phyloP scores from a whole-genome alignment of 345 rosid species.

The Microcos paniculata region DNA sequence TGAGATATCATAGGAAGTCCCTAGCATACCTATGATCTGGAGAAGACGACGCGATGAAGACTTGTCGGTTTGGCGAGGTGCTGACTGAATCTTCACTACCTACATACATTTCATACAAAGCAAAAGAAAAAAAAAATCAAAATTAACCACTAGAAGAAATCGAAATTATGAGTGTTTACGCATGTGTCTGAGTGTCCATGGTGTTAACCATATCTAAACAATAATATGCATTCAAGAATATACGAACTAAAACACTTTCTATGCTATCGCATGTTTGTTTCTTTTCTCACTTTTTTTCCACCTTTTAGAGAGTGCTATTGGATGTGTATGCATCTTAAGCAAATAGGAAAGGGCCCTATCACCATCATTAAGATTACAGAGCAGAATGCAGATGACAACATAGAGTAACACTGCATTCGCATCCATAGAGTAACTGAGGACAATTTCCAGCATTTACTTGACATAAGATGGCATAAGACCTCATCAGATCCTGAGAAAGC shows the following conservation, averaged over 20 bases:
- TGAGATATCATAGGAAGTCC: background rate
- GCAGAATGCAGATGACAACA: background rate
- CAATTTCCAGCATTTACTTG: background rate
- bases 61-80: slow-evolving; percentile 59
- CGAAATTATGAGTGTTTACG: background rate
- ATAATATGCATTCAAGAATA: background rate
- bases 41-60: slow-evolving; percentile 69
- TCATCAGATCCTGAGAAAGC: background rate
- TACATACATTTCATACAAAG: slow-evolving; percentile 23
- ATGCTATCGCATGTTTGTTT: background rate
- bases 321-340: background rate
- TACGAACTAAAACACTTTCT: background rate
- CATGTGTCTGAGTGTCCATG: too few species aligned
- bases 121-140: slow-evolving; percentile 15
- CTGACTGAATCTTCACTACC: slow-evolving; percentile 64
- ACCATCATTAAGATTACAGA: background rate
- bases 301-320: background rate
- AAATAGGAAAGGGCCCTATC: background rate
- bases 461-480: background rate
- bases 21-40: slow-evolving; percentile 79
- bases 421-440: background rate
- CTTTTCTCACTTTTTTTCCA: too few species aligned
- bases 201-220: background rate
- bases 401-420: background rate
- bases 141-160: background rate